Evolutionary conservation across 2,329 filamentous ascomycete species (phyloP).

Genomic region (Cladorrhinum sp.): DNA sequence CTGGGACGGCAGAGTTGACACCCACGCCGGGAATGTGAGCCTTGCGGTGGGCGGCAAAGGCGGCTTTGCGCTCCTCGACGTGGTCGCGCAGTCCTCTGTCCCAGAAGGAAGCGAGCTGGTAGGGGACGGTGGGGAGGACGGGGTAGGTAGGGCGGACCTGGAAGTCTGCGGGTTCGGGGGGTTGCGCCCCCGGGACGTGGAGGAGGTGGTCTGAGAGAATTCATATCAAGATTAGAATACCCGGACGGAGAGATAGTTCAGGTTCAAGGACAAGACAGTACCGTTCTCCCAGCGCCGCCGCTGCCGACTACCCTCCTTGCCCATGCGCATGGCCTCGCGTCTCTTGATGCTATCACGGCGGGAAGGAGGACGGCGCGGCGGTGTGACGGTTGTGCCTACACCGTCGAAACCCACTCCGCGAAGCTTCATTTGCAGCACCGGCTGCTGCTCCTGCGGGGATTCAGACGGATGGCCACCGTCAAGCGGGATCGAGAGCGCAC

Average conservation of each 20-base stretch:
- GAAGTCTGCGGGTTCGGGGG: conserved; percentile 81
- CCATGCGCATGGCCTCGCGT: conserved; percentile 77
- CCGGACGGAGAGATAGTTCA: conserved; percentile 1
- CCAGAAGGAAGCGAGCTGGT: conserved; percentile 86
- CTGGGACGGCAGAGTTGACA: conserved; percentile 36
- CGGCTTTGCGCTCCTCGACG: conserved; percentile 46
- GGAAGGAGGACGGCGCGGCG: conserved; percentile 44
- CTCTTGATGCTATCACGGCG: conserved; percentile 54
- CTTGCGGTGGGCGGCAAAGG: conserved; percentile 10
- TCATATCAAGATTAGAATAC: conserved; percentile 10
- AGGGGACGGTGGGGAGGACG: conserved; percentile 69
- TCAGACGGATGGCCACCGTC: conserved; percentile 48
- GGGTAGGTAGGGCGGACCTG: conserved; percentile 77
- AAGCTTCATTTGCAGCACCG: conserved; percentile 24
- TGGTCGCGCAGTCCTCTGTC: conserved; percentile 56
- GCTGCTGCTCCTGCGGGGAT: conserved; percentile 24
- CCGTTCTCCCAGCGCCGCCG: conserved; percentile 94
- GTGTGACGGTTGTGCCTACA: conserved; percentile 29
- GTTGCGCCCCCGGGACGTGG: conserved; percentile 79
- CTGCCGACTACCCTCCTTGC: conserved; percentile 84
- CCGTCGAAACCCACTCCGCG: conserved; percentile 25
- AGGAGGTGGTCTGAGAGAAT: conserved; percentile 73
- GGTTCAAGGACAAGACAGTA: conserved; percentile 39
- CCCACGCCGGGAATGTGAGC: background rate
- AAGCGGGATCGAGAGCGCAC: conserved; percentile 70